Evolutionary conservation across 2,329 filamentous ascomycete species (phyloP), one percentile per base, ranked within the genome.

Genomic region (Aspergillus jensenii): DNA sequence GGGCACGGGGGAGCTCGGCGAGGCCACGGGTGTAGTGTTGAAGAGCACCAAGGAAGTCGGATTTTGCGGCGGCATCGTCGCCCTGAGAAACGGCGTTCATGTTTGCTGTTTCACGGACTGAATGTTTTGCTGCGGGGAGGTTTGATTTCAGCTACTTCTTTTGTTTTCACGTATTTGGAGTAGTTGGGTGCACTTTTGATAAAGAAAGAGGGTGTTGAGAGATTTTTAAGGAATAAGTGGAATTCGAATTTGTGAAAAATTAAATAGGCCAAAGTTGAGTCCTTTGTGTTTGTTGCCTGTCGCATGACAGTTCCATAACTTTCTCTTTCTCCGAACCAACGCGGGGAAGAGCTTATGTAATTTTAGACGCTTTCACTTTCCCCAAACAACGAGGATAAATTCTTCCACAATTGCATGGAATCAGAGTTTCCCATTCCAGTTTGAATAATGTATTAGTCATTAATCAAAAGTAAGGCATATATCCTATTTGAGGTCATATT

Each of bases 31-130:
- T 89, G 62, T 89, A 88, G 66, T 87, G 83, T 37, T 79, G 72
- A 65, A 96, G 84, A 45, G 90, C 92, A 47, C 82, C 79, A 5
- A 82, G 77, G 74, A 86, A 93, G 59, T 93, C 82, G 51, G 82
- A 82, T 8, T 76, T 78, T 27, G 84, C 77, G 57, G 91, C 81
- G 56, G 91, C 85, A 60, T 80, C 78, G 57, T 82, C 81, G 59
- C 84, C 92, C 60, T 83, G 76, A 19, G 75, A 73, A 56, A 82
- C 82, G 45, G 81, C 73, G 62, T 84, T 79, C 79, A 86, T 86
- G 52, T 56, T 9, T 37, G 35, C 35, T 37, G 14, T 37, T 37
- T 37, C 35, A 37, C 35, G 7, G 45, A 27, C 19, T 45, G 21
- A n/a, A 23, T 8, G 19, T 47, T 31, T 47, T 9, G 27, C 9